These are phyloP conservation scores for Avicennia marina DNA, from an alignment of 257 asterid species.

Conservation along the genomic window DNA sequence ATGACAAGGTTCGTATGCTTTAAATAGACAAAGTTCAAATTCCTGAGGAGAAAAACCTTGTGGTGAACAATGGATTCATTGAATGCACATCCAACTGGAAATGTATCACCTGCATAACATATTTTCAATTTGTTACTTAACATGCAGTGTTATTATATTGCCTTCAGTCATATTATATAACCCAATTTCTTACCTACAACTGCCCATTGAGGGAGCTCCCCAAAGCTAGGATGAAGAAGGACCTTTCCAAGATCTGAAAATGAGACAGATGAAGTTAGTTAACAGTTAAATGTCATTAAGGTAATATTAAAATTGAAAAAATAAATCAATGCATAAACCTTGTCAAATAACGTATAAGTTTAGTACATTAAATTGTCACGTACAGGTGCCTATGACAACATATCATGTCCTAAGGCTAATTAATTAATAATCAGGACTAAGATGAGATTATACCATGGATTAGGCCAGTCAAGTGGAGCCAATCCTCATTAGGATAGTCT, in stretches of 20 bases:
- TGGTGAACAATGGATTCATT: slow-evolving; percentile 66
- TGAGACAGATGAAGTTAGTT: not conserved
- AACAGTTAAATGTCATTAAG: too few relatives aligned
- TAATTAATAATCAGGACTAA: too few relatives aligned
- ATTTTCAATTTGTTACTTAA: not conserved
- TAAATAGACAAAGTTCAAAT: too few relatives aligned
- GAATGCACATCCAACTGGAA: slow-evolving; percentile 84
- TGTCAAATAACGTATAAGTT: too few relatives aligned
- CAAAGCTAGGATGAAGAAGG: slow-evolving; percentile 65
- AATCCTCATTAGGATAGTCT: slow-evolving; percentile 77
- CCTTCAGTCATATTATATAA: not conserved
- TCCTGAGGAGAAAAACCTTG: slow-evolving; percentile 35
- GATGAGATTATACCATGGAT: slow-evolving; percentile 49
- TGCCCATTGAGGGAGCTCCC: slow-evolving; percentile 94
- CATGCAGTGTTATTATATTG: not conserved
- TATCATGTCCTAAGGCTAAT: not conserved
- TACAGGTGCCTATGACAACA: too few relatives aligned
- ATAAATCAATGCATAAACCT: too few relatives aligned
- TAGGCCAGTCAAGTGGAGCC: slow-evolving; percentile 89
- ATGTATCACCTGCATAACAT: slow-evolving; percentile 53
- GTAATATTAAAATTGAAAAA: too few relatives aligned
- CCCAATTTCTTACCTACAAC: slow-evolving; percentile 52
- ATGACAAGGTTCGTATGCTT: too few relatives aligned
- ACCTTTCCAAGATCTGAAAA: slow-evolving; percentile 79
- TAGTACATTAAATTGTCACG: too few relatives aligned